Evolutionary conservation across 768 basidiomycete genomes (phyloP), one percentile per base, ranked within the genome.

Genomic region (Mycena chlorophos): DNA sequence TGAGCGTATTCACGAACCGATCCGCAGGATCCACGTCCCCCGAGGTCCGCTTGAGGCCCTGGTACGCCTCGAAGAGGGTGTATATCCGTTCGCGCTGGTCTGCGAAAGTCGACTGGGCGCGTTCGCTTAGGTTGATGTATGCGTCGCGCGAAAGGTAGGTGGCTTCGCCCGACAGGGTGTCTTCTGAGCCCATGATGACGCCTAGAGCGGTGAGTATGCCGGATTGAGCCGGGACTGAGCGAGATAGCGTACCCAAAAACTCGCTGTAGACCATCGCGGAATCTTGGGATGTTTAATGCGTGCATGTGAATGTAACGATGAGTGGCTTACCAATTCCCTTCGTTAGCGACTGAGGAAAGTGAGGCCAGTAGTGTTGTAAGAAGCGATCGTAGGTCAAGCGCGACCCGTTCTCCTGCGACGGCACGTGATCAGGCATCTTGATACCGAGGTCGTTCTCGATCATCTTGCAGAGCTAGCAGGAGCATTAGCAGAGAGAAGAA

Each of bases 181-280:
- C 69, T 64, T 88, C 86, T 0, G 87, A 87, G n/a, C 88, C 88
- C 62, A 82, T 79, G 57, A 90, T 84, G 4, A 86, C 80, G 28
- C 87, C 87, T 79, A 46, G n/a, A n/a, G n/a, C n/a, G n/a, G n/a
- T n/a, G n/a, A n/a, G n/a, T n/a, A n/a, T n/a, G n/a, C n/a, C 37
- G 6, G 28, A 23, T 20, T 54, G 30, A 54, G 23, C 13, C 39
- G 45, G 26, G 38, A 13, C 31, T 31, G 6, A 49, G 22, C 25
- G 25, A 22, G 39, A 29, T 27, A 29, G 62, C 71, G 19, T 52
- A 82, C 87, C 87, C 54, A 89, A 75, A 23, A 89, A 69, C 62
- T 89, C 86, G 30, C 79, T 82, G 63, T 80, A 89, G 0, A 87
- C 85, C 5, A 86, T 69, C 13, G 80, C 73, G 1, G 86, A 77